These are phyloP conservation scores for Sporothrix luriei DNA, from an alignment of 2,329 filamentous ascomycete species.

Conservation along the genomic window DNA sequence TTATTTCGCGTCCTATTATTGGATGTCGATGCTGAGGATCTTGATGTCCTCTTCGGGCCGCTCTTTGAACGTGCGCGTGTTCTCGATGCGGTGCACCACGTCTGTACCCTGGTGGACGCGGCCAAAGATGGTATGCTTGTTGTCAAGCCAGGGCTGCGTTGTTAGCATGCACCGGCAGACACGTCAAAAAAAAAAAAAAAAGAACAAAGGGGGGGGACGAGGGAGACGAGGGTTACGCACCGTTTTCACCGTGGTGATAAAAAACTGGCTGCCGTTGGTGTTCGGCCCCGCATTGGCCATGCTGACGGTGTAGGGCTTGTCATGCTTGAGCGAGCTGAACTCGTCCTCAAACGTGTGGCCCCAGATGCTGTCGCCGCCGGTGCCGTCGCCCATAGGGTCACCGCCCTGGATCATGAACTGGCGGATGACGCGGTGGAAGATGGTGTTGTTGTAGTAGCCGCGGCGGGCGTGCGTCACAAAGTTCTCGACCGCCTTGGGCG, in stretches of 20 bases:
- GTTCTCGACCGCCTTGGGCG: slow-evolving; percentile 94
- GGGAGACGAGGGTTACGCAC: slow-evolving; percentile 52
- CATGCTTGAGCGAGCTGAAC: slow-evolving; percentile 86
- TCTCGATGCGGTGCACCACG: slow-evolving; percentile 95
- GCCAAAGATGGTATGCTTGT: slow-evolving; percentile 95
- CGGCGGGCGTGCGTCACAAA: slow-evolving; percentile 88
- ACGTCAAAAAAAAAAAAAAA: neutral
- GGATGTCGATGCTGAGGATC: slow-evolving; percentile 81
- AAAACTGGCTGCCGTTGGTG: slow-evolving; percentile 96
- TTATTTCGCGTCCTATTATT: slow-evolving; percentile 47
- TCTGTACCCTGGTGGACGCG: slow-evolving; percentile 87
- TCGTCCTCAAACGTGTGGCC: slow-evolving; percentile 91
- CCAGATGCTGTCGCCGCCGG: slow-evolving; percentile 90
- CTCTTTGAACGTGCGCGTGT: slow-evolving; percentile 80
- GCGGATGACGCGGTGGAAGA: slow-evolving; percentile 94
- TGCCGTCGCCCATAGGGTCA: slow-evolving; percentile 85
- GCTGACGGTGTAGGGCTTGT: slow-evolving; percentile 92
- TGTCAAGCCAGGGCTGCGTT: slow-evolving; percentile 80
- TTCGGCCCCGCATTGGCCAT: slow-evolving; percentile 98
- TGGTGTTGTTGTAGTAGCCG: slow-evolving; percentile 95
- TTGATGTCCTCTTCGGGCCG: slow-evolving; percentile 97
- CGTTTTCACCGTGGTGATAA: slow-evolving; percentile 96
- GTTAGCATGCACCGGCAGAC: neutral
- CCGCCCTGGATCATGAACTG: slow-evolving; percentile 98
- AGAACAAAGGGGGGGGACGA: neutral